phyloP scores from a whole-genome alignment of 2,329 filamentous ascomycete genomes.

The Colletotrichum lentis region DNA sequence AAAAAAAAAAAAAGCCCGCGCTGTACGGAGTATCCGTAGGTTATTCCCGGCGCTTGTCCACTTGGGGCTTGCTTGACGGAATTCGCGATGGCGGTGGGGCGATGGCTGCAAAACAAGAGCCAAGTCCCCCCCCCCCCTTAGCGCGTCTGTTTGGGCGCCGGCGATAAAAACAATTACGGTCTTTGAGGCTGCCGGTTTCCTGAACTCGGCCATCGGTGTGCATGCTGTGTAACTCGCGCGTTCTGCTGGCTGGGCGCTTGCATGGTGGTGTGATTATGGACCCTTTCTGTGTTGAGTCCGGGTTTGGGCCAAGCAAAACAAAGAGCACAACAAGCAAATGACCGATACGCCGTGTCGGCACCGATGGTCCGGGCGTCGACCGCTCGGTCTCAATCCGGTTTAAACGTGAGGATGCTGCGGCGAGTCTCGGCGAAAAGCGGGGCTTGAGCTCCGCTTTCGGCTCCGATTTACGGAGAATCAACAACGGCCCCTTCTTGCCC shows the following conservation, averaged over 20 bases:
- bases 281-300: neutral
- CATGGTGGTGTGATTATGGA: neutral
- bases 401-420: neutral
- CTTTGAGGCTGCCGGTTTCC: neutral
- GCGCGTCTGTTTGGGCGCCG: too few species aligned
- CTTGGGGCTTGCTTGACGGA: neutral
- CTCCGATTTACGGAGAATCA: conserved; percentile 25
- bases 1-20: too few species aligned
- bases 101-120: conserved; percentile 4
- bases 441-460: conserved; percentile 25
- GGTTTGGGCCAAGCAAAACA: neutral
- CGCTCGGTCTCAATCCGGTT: conserved; percentile 11
- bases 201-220: neutral
- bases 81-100: conserved; percentile 17
- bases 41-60: conserved; percentile 23
- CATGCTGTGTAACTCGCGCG: neutral
- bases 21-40: too few species aligned
- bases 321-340: neutral
- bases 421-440: conserved; percentile 9
- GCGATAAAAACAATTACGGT: neutral
- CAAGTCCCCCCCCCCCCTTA: neutral
- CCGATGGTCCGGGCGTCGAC: conserved; percentile 12
- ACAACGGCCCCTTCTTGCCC: neutral
- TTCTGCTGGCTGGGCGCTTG: neutral
- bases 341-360: conserved; percentile 22